These are phyloP conservation scores for Colletotrichum shisoi DNA, from an alignment of 2,329 filamentous ascomycete species.

Conservation along the genomic window DNA sequence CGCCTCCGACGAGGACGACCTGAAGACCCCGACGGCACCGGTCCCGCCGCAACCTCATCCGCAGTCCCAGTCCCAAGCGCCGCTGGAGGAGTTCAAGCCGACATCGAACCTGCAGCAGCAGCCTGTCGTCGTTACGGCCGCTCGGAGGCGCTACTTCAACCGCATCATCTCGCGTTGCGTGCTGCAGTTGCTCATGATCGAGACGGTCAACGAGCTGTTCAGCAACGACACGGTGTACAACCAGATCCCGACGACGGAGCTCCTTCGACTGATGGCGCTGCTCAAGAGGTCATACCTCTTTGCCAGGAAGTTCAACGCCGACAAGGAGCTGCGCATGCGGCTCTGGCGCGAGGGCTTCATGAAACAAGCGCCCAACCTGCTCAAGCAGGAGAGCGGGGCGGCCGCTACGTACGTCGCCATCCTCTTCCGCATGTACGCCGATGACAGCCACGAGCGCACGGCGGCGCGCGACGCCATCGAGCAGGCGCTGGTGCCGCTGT, in stretches of 20 bases:
- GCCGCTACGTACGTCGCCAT: conserved; percentile 96
- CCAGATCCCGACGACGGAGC: conserved; percentile 87
- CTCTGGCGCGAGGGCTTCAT: conserved; percentile 99
- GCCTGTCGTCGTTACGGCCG: conserved; percentile 89
- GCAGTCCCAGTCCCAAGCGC: conserved; percentile 48
- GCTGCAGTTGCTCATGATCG: conserved; percentile 97
- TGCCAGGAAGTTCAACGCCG: conserved; percentile 95
- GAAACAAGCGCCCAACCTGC: conserved; percentile 96
- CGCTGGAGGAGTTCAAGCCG: conserved; percentile 87
- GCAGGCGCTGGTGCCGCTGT: conserved; percentile 89
- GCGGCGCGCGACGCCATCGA: conserved; percentile 85
- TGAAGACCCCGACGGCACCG: conserved; percentile 45
- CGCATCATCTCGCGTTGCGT: conserved; percentile 99
- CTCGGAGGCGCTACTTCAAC: conserved; percentile 95
- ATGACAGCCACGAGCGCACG: conserved; percentile 82
- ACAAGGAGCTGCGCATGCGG: conserved; percentile 92
- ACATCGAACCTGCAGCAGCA: conserved; percentile 80
- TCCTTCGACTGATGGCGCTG: conserved; percentile 90
- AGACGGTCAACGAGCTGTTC: conserved; percentile 98
- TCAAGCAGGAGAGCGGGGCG: conserved; percentile 94
- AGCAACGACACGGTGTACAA: conserved; percentile 95
- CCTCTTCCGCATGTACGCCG: conserved; percentile 95
- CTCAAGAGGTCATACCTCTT: conserved; percentile 97
- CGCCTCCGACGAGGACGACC: conserved; percentile 49
- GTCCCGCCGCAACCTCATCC: conserved; percentile 23